Conservation (phyloP, 257 asterid species). For the Solanum infundibuliforme region DNA sequence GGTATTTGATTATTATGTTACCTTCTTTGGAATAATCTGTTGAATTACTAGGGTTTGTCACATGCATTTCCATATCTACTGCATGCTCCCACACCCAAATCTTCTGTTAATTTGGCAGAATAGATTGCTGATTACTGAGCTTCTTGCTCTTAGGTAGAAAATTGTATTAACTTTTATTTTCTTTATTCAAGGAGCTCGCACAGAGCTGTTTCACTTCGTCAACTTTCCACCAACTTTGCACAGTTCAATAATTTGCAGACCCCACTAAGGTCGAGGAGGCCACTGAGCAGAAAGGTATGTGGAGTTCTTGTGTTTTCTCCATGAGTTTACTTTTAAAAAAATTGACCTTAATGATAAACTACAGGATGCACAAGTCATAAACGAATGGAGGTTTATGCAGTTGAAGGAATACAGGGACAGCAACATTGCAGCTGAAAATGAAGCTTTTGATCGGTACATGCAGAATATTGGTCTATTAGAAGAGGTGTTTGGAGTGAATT, state of each 20-base stretch:
- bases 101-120: neutral
- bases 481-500: constrained; percentile 55
- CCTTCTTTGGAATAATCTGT: neutral
- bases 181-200: constrained; percentile 39
- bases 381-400: constrained; percentile 88
- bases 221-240: constrained; percentile 72
- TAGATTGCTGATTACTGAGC: neutral
- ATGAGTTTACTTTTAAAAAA: neutral
- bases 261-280: constrained; percentile 66
- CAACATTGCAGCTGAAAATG: constrained; percentile 59
- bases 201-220: constrained; percentile 59
- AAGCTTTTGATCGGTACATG: constrained; percentile 78
- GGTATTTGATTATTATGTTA: neutral
- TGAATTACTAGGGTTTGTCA: neutral
- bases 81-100: neutral
- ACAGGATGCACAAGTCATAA: constrained; percentile 81
- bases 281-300: constrained; percentile 73
- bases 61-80: neutral
- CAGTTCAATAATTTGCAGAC: constrained; percentile 75
- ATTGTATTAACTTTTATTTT: constrained; percentile 5
- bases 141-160: constrained; percentile 1
- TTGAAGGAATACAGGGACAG: constrained; percentile 67
- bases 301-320: neutral
- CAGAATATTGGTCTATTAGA: constrained; percentile 57
- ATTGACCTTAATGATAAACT: neutral